Base-by-base conservation (phyloP, 75 land plant genomes). In the Ceratopteris richardii region DNA sequence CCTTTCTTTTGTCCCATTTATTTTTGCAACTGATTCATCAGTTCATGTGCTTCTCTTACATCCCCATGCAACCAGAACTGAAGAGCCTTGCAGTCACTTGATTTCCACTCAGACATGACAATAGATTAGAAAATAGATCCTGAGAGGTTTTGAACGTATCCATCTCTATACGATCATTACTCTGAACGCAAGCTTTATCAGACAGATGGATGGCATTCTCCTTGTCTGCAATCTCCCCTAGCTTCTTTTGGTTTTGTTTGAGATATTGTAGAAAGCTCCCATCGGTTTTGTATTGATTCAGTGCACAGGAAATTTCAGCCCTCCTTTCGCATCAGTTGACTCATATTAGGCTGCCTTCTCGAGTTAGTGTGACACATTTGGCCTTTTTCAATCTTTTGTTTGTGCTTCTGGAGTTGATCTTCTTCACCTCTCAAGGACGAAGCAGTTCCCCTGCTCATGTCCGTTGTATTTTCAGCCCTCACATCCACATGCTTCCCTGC, bases 1-100 rank as follows among this genome's bases (percentile, higher is more conserved):
- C n/a, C n/a, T n/a, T n/a, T n/a, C n/a, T n/a, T n/a, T n/a, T n/a
- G n/a, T n/a, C n/a, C n/a, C n/a, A n/a, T n/a, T n/a, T n/a, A n/a
- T n/a, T n/a, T n/a, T n/a, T n/a, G n/a, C n/a, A n/a, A n/a, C n/a
- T n/a, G n/a, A n/a, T n/a, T n/a, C 90, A 76, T 33, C 43, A 93
- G 79, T 41, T 74, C 68, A 17, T 93, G 85, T 50, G 96, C 98
- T 72, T 93, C 98, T 62, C 81, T 75, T 68, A 73, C 76, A 53
- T 86, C 85, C 60, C 95, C 98, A 52, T 77, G 77, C 77, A 89
- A 59, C 13, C 85, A 78, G 48, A 93, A 76, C 62, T 80, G 94
- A 68, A 92, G 48, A 33, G 74, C 87, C 56, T 92, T 13, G 98
- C 98, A 18, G 87, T 96, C 52, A 93, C 58, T 61, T 93, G 90